These are phyloP conservation scores for Candida argentea DNA, from an alignment of 805 yeast species.

Conservation along the genomic window DNA sequence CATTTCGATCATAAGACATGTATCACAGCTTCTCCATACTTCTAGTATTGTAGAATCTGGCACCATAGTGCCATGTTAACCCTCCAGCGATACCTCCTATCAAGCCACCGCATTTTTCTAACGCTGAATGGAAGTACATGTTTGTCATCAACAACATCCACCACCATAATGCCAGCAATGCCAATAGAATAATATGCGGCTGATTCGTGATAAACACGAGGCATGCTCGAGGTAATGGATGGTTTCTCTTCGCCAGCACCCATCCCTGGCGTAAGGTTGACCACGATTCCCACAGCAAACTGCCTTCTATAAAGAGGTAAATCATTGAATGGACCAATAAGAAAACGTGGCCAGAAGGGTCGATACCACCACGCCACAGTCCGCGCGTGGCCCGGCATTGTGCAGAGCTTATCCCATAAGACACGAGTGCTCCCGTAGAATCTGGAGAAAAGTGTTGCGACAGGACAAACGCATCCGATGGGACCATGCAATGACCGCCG, in stretches of 20 bases:
- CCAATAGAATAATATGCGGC: slow-evolving; percentile 18
- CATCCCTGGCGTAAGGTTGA: background rate
- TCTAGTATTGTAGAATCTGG: slow-evolving; percentile 11
- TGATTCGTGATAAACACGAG: slow-evolving; percentile 7
- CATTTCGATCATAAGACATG: background rate
- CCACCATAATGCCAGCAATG: slow-evolving; percentile 49
- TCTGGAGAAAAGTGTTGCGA: slow-evolving; percentile 1
- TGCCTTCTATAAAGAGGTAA: slow-evolving; percentile 55
- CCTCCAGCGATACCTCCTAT: slow-evolving; percentile 49
- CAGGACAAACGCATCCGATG: slow-evolving; percentile 1
- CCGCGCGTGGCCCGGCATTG: slow-evolving; percentile 39
- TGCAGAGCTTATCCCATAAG: slow-evolving; percentile 17
- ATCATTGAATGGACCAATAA: slow-evolving; percentile 57
- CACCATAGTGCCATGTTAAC: slow-evolving; percentile 32
- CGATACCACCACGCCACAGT: slow-evolving; percentile 80
- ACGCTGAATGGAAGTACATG: slow-evolving; percentile 71
- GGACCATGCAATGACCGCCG: slow-evolving; percentile 67
- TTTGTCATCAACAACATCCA: slow-evolving; percentile 84
- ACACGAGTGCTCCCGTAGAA: background rate
- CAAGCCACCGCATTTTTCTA: slow-evolving; percentile 68
- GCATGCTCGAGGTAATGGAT: background rate
- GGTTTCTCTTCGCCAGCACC: background rate
- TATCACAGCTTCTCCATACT: background rate
- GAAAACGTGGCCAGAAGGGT: slow-evolving; percentile 92
- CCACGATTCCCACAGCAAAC: slow-evolving; percentile 28